These are phyloP conservation scores for Petasospora fabianii DNA, from an alignment of 1,139 yeast species.

Conservation along the genomic window DNA sequence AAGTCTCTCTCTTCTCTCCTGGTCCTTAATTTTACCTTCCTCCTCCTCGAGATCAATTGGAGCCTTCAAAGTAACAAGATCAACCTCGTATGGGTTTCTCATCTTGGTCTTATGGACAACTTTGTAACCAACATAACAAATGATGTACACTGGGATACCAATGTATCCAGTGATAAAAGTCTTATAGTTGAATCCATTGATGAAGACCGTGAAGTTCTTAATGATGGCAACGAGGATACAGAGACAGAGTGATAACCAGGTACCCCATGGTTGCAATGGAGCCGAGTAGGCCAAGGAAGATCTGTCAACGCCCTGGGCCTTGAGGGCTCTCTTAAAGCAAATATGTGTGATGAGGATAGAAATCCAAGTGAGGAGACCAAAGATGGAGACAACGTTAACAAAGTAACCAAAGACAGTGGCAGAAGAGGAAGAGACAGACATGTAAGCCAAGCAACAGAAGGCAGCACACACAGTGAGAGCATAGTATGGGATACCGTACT, in stretches of 20 bases:
- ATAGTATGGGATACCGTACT: conserved; percentile 60
- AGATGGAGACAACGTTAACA: conserved; percentile 66
- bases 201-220: conserved; percentile 72
- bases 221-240: conserved; percentile 59
- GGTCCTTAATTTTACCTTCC: conserved; percentile 41
- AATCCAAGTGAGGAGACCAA: conserved; percentile 70
- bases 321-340: conserved; percentile 59
- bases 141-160: conserved; percentile 63
- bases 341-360: conserved; percentile 59
- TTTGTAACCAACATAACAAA: conserved; percentile 58
- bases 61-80: conserved; percentile 59
- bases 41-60: conserved; percentile 68
- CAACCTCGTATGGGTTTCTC: conserved; percentile 55
- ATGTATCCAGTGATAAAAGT: conserved; percentile 74
- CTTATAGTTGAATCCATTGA: conserved; percentile 53
- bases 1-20: conserved; percentile 41
- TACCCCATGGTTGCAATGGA: conserved; percentile 65
- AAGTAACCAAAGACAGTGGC: conserved; percentile 60
- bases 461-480: conserved; percentile 41
- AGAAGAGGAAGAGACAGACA: conserved; percentile 54
- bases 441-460: conserved; percentile 58
- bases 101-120: conserved; percentile 48
- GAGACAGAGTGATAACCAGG: conserved; percentile 52
- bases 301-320: conserved; percentile 56
- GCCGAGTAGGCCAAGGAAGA: conserved; percentile 52